These are phyloP conservation scores for Hysterangium stoloniferum DNA, from an alignment of 768 basidiomycete species.

Conservation along the genomic window DNA sequence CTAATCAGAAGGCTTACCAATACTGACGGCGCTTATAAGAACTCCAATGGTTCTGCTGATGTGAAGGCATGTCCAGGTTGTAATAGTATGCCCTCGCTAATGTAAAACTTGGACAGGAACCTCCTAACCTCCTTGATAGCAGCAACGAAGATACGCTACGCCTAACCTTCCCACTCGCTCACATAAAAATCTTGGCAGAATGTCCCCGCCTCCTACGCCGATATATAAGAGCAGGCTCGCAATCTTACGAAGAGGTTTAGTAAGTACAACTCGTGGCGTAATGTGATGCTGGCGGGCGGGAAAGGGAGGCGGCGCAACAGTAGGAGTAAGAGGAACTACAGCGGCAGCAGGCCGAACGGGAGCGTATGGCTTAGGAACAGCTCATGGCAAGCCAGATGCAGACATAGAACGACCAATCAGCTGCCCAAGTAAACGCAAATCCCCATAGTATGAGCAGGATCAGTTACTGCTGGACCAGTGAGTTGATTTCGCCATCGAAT, in stretches of 20 bases:
- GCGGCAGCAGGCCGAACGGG: conserved; percentile 76
- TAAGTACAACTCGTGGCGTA: conserved; percentile 80
- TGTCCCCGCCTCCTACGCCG: conserved; percentile 60
- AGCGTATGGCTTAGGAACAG: conserved; percentile 84
- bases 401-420: conserved; percentile 71
- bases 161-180: conserved; percentile 85
- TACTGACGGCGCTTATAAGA: too few relatives aligned
- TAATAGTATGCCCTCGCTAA: too few relatives aligned
- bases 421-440: conserved; percentile 74
- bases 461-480: conserved; percentile 97
- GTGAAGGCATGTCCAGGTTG: too few relatives aligned
- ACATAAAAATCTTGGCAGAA: conserved; percentile 41
- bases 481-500: too few relatives aligned
- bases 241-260: conserved; percentile 93
- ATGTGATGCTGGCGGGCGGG: conserved; percentile 75
- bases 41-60: too few relatives aligned
- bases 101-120: too few relatives aligned
- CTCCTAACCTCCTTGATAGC: conserved; percentile 76
- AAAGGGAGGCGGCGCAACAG: conserved; percentile 71
- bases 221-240: conserved; percentile 83
- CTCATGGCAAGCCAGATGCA: conserved; percentile 77
- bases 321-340: conserved; percentile 88
- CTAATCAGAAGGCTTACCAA: too few relatives aligned
- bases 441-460: conserved; percentile 92
- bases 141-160: conserved; percentile 22